A percentile compares a stretch with the other conserved stretches of the same genome.
Conservation (phyloP, 148 eudicot genomes). For the Simmondsia chinensis region DNA sequence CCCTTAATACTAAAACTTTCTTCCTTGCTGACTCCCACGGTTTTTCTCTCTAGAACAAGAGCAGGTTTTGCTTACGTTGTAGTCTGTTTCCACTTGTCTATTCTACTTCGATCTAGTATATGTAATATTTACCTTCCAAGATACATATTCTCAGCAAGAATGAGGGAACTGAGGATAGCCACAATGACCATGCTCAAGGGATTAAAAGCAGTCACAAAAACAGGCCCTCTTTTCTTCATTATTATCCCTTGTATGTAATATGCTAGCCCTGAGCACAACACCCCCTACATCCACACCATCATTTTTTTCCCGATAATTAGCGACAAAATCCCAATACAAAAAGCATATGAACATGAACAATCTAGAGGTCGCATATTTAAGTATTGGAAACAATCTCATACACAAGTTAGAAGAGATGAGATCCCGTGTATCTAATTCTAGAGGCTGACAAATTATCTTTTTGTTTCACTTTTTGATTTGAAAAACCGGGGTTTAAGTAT, state of each 20-base stretch:
- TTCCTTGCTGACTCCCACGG: too few relatives aligned
- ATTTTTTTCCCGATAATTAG: neutral
- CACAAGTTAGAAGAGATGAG: too few relatives aligned
- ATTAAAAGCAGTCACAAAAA: conserved; percentile 68
- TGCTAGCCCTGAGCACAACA: conserved; percentile 53
- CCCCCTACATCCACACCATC: conserved; percentile 42
- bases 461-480: too few relatives aligned
- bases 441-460: too few relatives aligned
- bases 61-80: neutral
- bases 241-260: conserved; percentile 53
- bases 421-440: too few relatives aligned
- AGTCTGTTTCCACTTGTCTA: neutral
- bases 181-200: conserved; percentile 79
- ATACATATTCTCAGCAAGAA: conserved; percentile 46
- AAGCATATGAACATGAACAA: neutral
- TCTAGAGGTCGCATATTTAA: neutral
- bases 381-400: too few relatives aligned
- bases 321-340: neutral
- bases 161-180: conserved; percentile 50
- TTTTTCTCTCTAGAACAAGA: neutral
- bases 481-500: too few relatives aligned
- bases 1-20: too few relatives aligned
- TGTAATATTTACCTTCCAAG: conserved; percentile 46
- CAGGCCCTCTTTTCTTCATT: conserved; percentile 71
- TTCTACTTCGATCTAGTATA: too few relatives aligned